Base-by-base conservation (phyloP, 2,329 filamentous ascomycete species). In the Fusarium protoensiforme region DNA sequence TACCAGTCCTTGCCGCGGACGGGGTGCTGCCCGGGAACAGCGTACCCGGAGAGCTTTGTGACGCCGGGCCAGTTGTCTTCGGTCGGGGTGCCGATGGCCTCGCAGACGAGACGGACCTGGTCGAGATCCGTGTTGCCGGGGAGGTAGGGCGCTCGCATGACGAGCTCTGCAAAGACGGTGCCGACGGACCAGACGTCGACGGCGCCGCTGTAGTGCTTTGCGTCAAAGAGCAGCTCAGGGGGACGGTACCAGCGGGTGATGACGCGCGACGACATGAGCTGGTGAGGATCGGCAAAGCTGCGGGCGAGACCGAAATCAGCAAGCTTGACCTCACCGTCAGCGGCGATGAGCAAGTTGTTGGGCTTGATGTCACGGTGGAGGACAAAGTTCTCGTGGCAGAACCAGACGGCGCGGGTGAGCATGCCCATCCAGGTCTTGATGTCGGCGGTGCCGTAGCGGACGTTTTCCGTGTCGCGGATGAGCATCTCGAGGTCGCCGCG, bases 391-490 rank as follows among this genome's bases (percentile, higher is more conserved):
- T 95, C 94, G 83, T 99, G 96, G 83, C 96, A 98, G 86, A 97
- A 99, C 92, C 94, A 97, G 31, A 98, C 91, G 29, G 93, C 96
- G 46, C 96, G 92, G 31, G 90, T 90, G n/a, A 98, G 89, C 96
- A 98, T 98, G 72, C 93, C 94, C 92, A 98, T 97, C 96, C 96
- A 99, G 18, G 95, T 93, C 83, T 99, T 99, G 82, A 98, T 95
- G 82, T 99, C 96, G 20, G 94, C 93, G 13, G 91, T 90, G 70
- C 93, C 93, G 82, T 98, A 98, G 63, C 91, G 90, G 54, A 98
- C 92, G 62, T 86, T 86, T 53, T 92, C 89, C 33, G 89, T 91
- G 83, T 98, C 95, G 81, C 94, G 94, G 81, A 98, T 97, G 67
- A 99, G 90, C 88, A 95, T 94, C 83, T 98, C 94, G 31, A 99